These are phyloP conservation scores for Zymoseptoria pseudotritici DNA, from an alignment of 2,329 filamentous ascomycete species.

Conservation along the genomic window DNA sequence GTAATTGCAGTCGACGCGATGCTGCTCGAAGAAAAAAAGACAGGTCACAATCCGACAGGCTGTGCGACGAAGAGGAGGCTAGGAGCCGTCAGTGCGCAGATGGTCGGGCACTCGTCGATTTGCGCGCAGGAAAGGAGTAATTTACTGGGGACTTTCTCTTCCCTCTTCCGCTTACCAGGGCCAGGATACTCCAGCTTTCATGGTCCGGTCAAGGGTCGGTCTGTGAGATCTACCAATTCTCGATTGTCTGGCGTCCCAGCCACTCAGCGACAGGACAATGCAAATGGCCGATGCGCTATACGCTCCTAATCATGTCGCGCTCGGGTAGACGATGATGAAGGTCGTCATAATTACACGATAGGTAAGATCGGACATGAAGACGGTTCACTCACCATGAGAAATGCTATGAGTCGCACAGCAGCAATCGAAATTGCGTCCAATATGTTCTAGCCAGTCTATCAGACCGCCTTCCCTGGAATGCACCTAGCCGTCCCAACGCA, in stretches of 20 bases:
- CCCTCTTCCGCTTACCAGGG: background rate
- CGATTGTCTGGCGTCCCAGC: background rate
- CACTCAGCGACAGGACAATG: background rate
- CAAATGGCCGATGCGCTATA: background rate
- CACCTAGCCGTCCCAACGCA: background rate
- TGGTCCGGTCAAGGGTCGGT: background rate
- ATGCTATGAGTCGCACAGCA: background rate
- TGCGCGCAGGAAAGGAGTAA: background rate
- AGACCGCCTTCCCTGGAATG: background rate
- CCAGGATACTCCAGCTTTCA: background rate
- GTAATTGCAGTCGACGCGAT: too few relatives aligned
- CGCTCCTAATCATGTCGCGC: background rate
- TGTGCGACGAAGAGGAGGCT: background rate
- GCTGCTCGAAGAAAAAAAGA: background rate
- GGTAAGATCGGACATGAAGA: background rate
- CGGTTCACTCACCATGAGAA: background rate
- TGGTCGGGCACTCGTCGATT: background rate
- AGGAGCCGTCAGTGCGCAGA: too few relatives aligned
- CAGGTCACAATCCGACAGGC: background rate
- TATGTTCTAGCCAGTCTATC: background rate
- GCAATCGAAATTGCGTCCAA: background rate
- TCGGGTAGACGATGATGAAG: background rate
- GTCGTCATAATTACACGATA: background rate
- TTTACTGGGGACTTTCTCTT: background rate
- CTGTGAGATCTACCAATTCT: background rate